Evolutionary conservation across 225 moss, liverwort and hornwort genomes (phyloP).

Genomic region (Marchantia paleacea): DNA sequence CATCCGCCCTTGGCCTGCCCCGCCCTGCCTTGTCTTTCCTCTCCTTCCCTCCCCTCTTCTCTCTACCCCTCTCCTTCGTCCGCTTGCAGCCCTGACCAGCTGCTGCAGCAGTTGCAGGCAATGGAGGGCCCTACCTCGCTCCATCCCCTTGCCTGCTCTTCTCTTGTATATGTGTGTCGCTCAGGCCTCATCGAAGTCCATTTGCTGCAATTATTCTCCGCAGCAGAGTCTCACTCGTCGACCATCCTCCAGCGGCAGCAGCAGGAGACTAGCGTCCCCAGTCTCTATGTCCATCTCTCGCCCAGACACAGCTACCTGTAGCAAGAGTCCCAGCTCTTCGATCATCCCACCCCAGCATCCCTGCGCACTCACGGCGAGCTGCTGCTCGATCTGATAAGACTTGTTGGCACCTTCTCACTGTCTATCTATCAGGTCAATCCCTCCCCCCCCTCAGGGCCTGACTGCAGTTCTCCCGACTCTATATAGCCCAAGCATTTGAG

Average conservation of each 20-base stretch:
- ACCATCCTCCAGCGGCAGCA: not conserved
- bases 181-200: slow-evolving; percentile 4
- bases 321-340: not conserved
- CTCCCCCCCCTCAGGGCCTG: too few relatives aligned
- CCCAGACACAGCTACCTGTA: not conserved
- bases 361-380: not conserved
- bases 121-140: not conserved
- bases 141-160: not conserved
- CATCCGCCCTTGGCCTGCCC: not conserved
- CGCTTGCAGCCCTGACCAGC: not conserved
- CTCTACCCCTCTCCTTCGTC: not conserved
- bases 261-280: not conserved
- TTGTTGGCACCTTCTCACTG: not conserved
- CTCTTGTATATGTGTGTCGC: slow-evolving; percentile 12
- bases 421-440: not conserved
- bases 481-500: not conserved
- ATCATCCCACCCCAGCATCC: not conserved
- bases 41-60: not conserved
- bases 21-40: not conserved
- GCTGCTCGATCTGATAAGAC: not conserved
- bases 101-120: not conserved
- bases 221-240: not conserved
- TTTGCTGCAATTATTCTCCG: slow-evolving; percentile 13
- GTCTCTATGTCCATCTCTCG: not conserved
- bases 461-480: not conserved